Evolutionary conservation across 139 green algal genomes (phyloP), one percentile per base, ranked within the genome.

Genomic region (Closterium sp.): DNA sequence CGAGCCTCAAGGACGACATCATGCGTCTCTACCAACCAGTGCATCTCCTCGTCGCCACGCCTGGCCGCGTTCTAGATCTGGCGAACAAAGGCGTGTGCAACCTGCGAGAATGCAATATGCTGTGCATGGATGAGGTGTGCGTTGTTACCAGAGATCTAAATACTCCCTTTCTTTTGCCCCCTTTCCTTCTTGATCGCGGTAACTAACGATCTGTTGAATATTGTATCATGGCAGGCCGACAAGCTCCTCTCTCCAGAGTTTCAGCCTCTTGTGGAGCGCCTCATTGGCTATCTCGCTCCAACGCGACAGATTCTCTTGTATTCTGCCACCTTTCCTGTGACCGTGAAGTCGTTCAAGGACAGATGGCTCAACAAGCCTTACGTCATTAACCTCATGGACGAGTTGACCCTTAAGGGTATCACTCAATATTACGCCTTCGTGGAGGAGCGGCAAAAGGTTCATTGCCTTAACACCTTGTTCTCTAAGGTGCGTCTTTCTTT

Each of bases 341-440:
- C 97, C 4, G 98, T 99, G 84, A 99, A 99, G 93, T 91, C 97
- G 64, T 99, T 99, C 95, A 99, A 98, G 93, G 98, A 99, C 93
- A 97, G 97, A 87, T 99, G 97, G 93, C 95, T 99, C 84, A 96
- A 96, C 90, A 98, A 98, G 95, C 98, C 98, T 0, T 99, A 99
- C 94, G 97, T 99, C 91, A 99, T 99, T 92, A 99, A 99, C 95
- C 95, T 99, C 9, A 99, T 99, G 98, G 98, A 99, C 87, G 98
- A 99, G 96, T 97, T 99, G 30, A 99, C 98, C 3, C 96, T 99
- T 2, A 99, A 99, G 95, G 98, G 98, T 89, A 96, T 98, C 89
- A 97, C 96, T 2, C 97, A 99, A 96, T 99, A 98, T 94, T 99
- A 99, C 92, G 98, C 98, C 0, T 99, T 99, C 95, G 98, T 99